phyloP scores from a whole-genome alignment of 192 early-diverging fungal genomes.

The Backusella liffmaniae region DNA sequence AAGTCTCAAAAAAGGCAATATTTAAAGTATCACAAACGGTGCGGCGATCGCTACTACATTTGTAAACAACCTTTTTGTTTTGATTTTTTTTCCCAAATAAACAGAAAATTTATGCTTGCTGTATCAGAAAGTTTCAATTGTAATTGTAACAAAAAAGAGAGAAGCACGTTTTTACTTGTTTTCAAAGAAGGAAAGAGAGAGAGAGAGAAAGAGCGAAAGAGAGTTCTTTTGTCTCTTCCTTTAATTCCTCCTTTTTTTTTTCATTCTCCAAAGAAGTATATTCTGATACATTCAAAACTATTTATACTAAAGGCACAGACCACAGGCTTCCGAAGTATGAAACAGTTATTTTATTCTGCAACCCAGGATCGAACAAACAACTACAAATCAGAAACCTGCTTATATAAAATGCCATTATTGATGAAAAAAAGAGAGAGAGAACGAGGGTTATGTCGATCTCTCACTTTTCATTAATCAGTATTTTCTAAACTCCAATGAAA shows the following conservation, averaged over 20 bases:
- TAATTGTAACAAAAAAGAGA: neutral
- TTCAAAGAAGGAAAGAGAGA: neutral
- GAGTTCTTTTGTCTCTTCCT: neutral
- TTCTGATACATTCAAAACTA: neutral
- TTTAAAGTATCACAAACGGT: neutral
- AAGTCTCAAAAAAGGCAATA: neutral
- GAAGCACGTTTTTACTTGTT: neutral
- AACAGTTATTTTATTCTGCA: neutral
- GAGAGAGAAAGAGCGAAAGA: neutral
- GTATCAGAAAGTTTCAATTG: neutral
- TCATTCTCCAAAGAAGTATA: neutral
- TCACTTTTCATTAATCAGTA: neutral
- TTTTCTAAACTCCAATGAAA: neutral
- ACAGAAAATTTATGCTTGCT: neutral
- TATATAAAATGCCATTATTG: neutral
- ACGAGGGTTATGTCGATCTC: neutral
- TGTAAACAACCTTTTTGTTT: neutral
- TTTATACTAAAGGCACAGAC: slow-evolving; percentile 10
- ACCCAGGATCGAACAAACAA: neutral
- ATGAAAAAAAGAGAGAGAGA: neutral
- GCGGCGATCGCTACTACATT: neutral
- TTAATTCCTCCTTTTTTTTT: slow-evolving; percentile 4
- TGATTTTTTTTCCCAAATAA: neutral
- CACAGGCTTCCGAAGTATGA: slow-evolving; percentile 1
- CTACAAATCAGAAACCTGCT: neutral